Base-by-base conservation (phyloP, 1,284 basidiomycete genomes). In the Sporisorium exsertum region DNA sequence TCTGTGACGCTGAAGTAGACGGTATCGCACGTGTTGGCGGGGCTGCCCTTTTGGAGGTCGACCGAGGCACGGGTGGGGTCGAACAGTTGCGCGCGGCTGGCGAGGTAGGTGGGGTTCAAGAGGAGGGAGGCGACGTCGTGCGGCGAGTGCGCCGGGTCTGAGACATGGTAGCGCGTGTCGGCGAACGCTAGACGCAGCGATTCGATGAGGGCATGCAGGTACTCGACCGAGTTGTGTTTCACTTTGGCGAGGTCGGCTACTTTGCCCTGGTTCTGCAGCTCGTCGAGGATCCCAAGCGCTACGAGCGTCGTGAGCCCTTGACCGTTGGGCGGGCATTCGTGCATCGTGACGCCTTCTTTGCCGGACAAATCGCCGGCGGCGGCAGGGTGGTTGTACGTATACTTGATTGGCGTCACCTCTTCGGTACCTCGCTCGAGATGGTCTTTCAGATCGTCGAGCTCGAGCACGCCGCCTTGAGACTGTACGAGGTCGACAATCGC, bases 261-360 rank as follows among this genome's bases (percentile, higher is more conserved):
- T 63, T 90, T 90, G 2, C 92, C 91, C 81, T 91, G 89, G 57
- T 90, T 89, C 86, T 96, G 92, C 24, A 96, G 89, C 32, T 89
- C 90, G 80, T 98, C 95, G 49, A 99, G 87, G 62, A 99, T 94
- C 1, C 95, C 96, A 9, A 98, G 88, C 5, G 95, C 94, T 51
- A 98, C 87, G 12, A 98, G 89, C 0, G 95, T 94, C 1, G 94
- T 94, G n/a, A 98, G 89, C 86, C 93, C 95, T 90, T 97, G 95
- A 16, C 95, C 94, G 84, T 96, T 97, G 0, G 94, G 94, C 7
- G 94, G 94, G 80, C 94, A 96, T 91, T 94, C 81, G 66, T 81
- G 54, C 45, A 71, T 51, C 20, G 61, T 77, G 29, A 81, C 74
- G 64, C 89, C 81, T 72, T 92, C 88, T 94, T 91, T 71, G 35